A percentile compares a stretch with the other conserved stretches of the same genome.
These are phyloP conservation scores for Striga asiatica DNA, from an alignment of 257 asterid genomes.

Conservation along the genomic window DNA sequence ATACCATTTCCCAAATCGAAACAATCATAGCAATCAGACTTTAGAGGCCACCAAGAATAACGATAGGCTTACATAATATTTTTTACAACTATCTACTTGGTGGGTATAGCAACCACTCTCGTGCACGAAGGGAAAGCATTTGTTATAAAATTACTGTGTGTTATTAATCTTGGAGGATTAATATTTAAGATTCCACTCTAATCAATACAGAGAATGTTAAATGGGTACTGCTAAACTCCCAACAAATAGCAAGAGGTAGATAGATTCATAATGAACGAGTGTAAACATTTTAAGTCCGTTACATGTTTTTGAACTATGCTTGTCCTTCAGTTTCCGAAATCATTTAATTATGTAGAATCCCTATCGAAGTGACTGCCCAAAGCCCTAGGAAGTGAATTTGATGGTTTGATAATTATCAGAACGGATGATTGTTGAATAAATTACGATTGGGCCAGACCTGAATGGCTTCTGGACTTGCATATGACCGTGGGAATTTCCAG, in stretches of 20 bases:
- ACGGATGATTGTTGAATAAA: background rate
- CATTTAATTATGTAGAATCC: background rate
- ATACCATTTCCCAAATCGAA: slow-evolving; percentile 1
- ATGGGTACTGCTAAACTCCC: background rate
- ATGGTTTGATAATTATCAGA: slow-evolving; percentile 6
- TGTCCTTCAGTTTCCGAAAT: background rate
- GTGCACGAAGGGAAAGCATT: background rate
- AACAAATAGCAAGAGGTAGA: background rate
- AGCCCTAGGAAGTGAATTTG: slow-evolving; percentile 2
- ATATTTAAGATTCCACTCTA: background rate
- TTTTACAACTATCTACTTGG: background rate
- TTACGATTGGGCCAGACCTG: slow-evolving; percentile 49
- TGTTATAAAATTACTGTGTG: background rate
- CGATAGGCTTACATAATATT: no score
- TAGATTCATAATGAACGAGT: background rate
- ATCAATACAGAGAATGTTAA: background rate
- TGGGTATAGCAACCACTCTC: background rate
- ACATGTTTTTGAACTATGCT: background rate
- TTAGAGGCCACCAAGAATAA: background rate
- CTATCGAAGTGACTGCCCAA: background rate
- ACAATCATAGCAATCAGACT: background rate
- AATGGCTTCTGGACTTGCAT: slow-evolving; percentile 94
- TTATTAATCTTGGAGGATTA: background rate
- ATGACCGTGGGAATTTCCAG: slow-evolving; percentile 82
- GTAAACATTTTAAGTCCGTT: background rate